phyloP scores from a whole-genome alignment of 148 eudicot species.

The Pouteria glomerata region DNA sequence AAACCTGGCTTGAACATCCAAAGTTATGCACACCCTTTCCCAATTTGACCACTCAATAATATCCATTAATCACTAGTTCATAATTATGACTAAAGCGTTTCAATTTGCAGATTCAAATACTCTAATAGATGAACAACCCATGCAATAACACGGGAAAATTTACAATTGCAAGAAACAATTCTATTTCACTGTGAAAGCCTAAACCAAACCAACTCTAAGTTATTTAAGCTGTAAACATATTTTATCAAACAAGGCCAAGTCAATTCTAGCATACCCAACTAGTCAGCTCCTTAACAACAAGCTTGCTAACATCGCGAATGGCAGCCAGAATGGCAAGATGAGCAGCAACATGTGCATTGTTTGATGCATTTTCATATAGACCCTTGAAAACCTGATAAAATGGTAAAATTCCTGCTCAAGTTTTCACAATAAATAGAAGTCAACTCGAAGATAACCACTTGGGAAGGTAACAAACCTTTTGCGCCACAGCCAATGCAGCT shows the following conservation, averaged over 20 bases:
- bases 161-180: neutral
- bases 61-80: neutral
- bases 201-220: neutral
- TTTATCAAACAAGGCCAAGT: neutral
- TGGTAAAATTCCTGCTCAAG: neutral
- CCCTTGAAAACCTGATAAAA: constrained; percentile 66
- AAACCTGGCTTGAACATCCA: neutral
- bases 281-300: constrained; percentile 81
- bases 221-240: neutral
- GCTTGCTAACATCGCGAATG: constrained; percentile 95
- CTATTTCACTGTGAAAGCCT: neutral
- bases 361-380: constrained; percentile 77
- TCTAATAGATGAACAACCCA: neutral
- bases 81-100: neutral
- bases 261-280: constrained; percentile 63
- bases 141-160: neutral
- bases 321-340: constrained; percentile 77
- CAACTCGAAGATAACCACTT: neutral
- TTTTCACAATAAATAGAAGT: neutral
- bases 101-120: neutral
- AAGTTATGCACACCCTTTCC: no score
- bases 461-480: constrained; percentile 46
- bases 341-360: constrained; percentile 57
- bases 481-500: constrained; percentile 89
- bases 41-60: neutral